These are phyloP conservation scores for Pseudogymnoascus sp. DNA, from an alignment of 2,329 filamentous ascomycete genomes.

Conservation along the genomic window DNA sequence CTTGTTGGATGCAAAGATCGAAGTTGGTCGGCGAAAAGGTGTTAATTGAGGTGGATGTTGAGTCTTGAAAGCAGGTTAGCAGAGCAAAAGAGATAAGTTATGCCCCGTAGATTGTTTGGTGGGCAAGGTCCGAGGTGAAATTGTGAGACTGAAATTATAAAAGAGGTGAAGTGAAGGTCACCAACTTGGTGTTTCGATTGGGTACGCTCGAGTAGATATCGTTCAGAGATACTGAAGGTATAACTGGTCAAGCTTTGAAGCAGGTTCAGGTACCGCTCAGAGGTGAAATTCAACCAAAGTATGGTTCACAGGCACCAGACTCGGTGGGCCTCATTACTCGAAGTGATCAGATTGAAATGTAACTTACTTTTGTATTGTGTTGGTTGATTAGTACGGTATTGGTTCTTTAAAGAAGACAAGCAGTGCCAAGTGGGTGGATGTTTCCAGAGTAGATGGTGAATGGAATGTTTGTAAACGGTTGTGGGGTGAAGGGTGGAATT, in stretches of 20 bases:
- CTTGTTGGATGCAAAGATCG: background rate
- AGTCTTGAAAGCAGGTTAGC: background rate
- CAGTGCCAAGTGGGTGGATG: background rate
- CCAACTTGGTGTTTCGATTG: background rate
- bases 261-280: background rate
- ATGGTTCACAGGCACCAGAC: background rate
- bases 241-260: background rate
- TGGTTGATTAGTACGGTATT: background rate
- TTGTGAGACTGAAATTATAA: background rate
- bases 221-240: background rate
- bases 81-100: background rate
- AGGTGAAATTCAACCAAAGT: background rate
- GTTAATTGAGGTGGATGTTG: background rate
- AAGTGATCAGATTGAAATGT: background rate
- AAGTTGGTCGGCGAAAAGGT: background rate
- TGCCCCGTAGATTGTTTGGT: background rate
- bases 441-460: background rate
- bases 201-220: background rate
- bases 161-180: background rate
- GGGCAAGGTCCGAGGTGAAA: background rate
- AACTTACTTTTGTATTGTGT: background rate
- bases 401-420: background rate
- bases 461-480: background rate
- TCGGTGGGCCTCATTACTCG: background rate
- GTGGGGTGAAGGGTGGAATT: background rate